Evolutionary conservation across 129 eudicot genomes (phyloP), one percentile per base, ranked within the genome.

Genomic region (Centrapalus pauciflorus): DNA sequence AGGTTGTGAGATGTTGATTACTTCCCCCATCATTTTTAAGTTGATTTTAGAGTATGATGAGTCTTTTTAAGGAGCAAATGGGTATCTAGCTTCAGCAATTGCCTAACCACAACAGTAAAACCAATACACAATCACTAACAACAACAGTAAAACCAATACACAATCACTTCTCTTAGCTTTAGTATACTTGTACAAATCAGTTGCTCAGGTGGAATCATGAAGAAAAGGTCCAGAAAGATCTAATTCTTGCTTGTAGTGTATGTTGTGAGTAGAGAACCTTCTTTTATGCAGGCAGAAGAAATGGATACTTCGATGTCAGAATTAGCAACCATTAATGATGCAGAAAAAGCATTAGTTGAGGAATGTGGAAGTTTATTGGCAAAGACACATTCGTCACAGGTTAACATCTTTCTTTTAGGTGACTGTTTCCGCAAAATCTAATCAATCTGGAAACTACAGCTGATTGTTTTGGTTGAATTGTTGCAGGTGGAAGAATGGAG

Each of bases 401-500:
- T 88, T 27, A 30, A 66, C 43, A 24, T 26, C 23, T 19, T 19
- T 4, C 11, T 50, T 21, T 41, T 43, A 25, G 20, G 5, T 46
- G 1, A 6, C 3, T 11, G 41, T 35, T 37, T 25, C 21, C 38
- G 7, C 59, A 35, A 29, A 27, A 21, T 2, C 2, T 29, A 37
- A 33, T 51, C 26, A 2, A 49, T 59, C 4, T 38, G n/a, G 13
- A 61, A 14, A 20, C 35, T 60, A 23, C 1, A 24, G 57, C 32
- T 62, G 43, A 62, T 9, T 49, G 26, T 9, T 20, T 61, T 20
- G 34, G 56, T 45, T 69, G 43, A 48, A 28, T 64, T 77, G 40
- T 64, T 77, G 40, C 85, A 87, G 96, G 76, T 89, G 76, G 79
- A 76, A 73, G 94, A 89, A 54, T 89, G 87, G 72, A 85, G 96